Conservation (phyloP, 495 filamentous ascomycete genomes). For the Pseudomonodictys pantanalensis region DNA sequence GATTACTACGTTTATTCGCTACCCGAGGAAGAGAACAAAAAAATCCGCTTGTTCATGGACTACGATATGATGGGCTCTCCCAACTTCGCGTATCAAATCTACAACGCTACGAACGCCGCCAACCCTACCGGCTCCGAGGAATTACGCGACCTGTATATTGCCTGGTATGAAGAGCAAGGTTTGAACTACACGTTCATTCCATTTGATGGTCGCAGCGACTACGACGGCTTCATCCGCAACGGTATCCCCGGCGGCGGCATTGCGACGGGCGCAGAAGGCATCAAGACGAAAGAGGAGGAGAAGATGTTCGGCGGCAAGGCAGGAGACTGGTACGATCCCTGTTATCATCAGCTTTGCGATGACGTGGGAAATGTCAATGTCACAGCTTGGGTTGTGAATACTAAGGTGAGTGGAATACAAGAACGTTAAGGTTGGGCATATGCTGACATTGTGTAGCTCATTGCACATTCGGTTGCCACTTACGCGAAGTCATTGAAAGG, state of each 20-base stretch:
- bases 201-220: slow-evolving; percentile 67
- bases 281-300: slow-evolving; percentile 61
- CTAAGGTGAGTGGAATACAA: slow-evolving; percentile 42
- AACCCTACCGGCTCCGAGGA: slow-evolving; percentile 63
- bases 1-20: slow-evolving; percentile 57
- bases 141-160: slow-evolving; percentile 61
- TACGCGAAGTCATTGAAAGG: slow-evolving; percentile 57
- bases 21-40: slow-evolving; percentile 49
- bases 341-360: slow-evolving; percentile 63
- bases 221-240: slow-evolving; percentile 63
- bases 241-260: slow-evolving; percentile 65
- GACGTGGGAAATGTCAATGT: slow-evolving; percentile 57
- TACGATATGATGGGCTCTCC: slow-evolving; percentile 79
- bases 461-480: slow-evolving; percentile 64
- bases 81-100: slow-evolving; percentile 67
- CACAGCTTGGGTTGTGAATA: slow-evolving; percentile 60
- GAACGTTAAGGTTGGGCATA: background rate
- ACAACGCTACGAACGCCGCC: slow-evolving; percentile 61
- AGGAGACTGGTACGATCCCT: slow-evolving; percentile 58
- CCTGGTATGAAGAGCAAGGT: slow-evolving; percentile 53
- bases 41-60: slow-evolving; percentile 68
- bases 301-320: slow-evolving; percentile 60
- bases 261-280: slow-evolving; percentile 66
- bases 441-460: slow-evolving; percentile 34
- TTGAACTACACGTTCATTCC: slow-evolving; percentile 51